Base-by-base conservation (phyloP, 257 asterid species). In the Gynochthodes officinalis region DNA sequence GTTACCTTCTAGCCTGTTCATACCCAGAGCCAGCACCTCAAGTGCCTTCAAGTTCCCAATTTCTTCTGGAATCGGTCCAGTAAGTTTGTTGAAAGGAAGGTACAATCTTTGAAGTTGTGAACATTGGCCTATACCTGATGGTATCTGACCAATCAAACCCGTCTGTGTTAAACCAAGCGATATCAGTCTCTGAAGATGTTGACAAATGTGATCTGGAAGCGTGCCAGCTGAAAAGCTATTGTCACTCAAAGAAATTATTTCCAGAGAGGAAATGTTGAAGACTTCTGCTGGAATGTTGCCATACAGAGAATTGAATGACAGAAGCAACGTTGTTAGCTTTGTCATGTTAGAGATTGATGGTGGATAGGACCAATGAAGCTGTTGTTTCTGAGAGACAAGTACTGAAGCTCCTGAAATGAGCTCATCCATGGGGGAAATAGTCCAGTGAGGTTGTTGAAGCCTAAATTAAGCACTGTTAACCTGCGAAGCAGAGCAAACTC, bases 41-140 rank as follows among this genome's bases (percentile, higher is more conserved):
- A 81, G 74, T 48, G 19, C 60, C 60, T 57, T 67, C 25, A 80
- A 49, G 66, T 71, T 71, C 33, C 80, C 68, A 50, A 81, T 73
- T 9, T 21, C 70, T 32, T 18, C 35, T 4, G 82, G 82, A 28
- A 83, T 16, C 12, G 35, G 55, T 71, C 77, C 84, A 13, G 15
- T 12, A 53, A 83, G 55, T 53, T 18, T n/a, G 66, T 80, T 83
- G 5, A 2, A 0, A 13, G 73, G 58, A 44, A 79, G 21, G 9
- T 61, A 35, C 49, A 75, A 59, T 7, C 4, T 4, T 59, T n/a
- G 16, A 32, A 79, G 77, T 19, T 62, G 25, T 14, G 62, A 4
- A 60, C 81, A 80, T 6, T 44, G 44, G 11, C 63, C 65, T 21
- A 71, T 15, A 7, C 32, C 42, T 12, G 21, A 13, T 0, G 80